These are phyloP conservation scores for Hyaloscypha finlandica DNA, from an alignment of 495 filamentous ascomycete genomes.

Conservation along the genomic window DNA sequence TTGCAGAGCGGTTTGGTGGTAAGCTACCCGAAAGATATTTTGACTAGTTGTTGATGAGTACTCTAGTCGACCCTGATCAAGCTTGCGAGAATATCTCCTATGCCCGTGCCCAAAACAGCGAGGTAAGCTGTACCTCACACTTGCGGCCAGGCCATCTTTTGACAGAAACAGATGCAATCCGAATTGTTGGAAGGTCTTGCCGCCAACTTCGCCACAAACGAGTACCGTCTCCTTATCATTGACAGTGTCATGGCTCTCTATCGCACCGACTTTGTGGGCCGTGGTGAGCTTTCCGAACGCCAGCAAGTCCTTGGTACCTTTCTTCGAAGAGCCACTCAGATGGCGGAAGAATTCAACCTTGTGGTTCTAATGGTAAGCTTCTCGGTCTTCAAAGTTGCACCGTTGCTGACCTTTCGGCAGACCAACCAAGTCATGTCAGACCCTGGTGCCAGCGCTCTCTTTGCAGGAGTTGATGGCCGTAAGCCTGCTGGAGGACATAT, in stretches of 20 bases:
- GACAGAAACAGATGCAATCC: constrained; percentile 57
- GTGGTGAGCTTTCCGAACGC: constrained; percentile 74
- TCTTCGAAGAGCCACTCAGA: constrained; percentile 67
- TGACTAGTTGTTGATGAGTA: background rate
- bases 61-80: constrained; percentile 33
- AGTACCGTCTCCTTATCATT: constrained; percentile 72
- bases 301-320: constrained; percentile 78
- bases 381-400: background rate
- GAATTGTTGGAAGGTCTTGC: constrained; percentile 69
- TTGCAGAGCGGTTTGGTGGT: constrained; percentile 71
- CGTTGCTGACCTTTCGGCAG: constrained; percentile 36
- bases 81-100: constrained; percentile 74
- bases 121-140: constrained; percentile 36
- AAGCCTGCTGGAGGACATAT: constrained; percentile 79
- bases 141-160: background rate
- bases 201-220: constrained; percentile 64
- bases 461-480: constrained; percentile 74
- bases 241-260: constrained; percentile 83
- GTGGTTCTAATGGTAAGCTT: constrained; percentile 66
- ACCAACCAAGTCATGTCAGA: constrained; percentile 84
- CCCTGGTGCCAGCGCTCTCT: constrained; percentile 79
- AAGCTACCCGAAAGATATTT: constrained; percentile 3
- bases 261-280: constrained; percentile 72
- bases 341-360: constrained; percentile 82
- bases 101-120: constrained; percentile 71